A percentile compares a stretch with the other conserved stretches of the same genome.
phyloP scores from a whole-genome alignment of 805 yeast genomes.

The Starmerella vaccinii region DNA sequence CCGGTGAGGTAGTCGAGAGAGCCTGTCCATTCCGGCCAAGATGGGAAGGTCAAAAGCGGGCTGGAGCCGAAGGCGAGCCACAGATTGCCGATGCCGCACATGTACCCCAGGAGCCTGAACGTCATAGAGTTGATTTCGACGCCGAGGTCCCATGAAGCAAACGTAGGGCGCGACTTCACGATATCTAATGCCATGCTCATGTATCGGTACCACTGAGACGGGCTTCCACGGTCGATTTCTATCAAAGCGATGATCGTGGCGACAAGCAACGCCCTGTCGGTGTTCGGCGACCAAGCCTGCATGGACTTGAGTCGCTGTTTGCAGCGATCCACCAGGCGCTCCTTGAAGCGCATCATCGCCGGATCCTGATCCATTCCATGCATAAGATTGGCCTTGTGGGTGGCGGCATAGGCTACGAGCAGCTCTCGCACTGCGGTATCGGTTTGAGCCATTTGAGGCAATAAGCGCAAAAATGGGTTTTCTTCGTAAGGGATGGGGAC shows the following conservation, averaged over 20 bases:
- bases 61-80: not conserved
- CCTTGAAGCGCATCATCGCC: not conserved
- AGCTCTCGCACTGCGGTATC: slow-evolving; percentile 11
- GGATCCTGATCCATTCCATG: slow-evolving; percentile 7
- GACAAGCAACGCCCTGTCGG: slow-evolving; percentile 9
- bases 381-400: slow-evolving; percentile 11
- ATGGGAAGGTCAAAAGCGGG: slow-evolving; percentile 10
- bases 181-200: slow-evolving; percentile 15
- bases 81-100: slow-evolving; percentile 21
- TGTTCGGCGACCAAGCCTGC: not conserved
- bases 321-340: slow-evolving; percentile 7
- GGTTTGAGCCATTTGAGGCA: slow-evolving; percentile 60
- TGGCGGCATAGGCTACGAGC: slow-evolving; percentile 23
- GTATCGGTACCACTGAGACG: slow-evolving; percentile 12
- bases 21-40: slow-evolving; percentile 42
- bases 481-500: slow-evolving; percentile 60
- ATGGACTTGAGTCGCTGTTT: not conserved
- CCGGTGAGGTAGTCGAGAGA: slow-evolving; percentile 42
- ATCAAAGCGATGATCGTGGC: slow-evolving; percentile 19
- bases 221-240: slow-evolving; percentile 18
- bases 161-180: slow-evolving; percentile 15
- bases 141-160: slow-evolving; percentile 22
- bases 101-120: slow-evolving; percentile 23
- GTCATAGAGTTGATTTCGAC: slow-evolving; percentile 21
- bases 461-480: slow-evolving; percentile 54